phyloP scores from a whole-genome alignment of 257 asterid species.

The Leonotis leonurus region DNA sequence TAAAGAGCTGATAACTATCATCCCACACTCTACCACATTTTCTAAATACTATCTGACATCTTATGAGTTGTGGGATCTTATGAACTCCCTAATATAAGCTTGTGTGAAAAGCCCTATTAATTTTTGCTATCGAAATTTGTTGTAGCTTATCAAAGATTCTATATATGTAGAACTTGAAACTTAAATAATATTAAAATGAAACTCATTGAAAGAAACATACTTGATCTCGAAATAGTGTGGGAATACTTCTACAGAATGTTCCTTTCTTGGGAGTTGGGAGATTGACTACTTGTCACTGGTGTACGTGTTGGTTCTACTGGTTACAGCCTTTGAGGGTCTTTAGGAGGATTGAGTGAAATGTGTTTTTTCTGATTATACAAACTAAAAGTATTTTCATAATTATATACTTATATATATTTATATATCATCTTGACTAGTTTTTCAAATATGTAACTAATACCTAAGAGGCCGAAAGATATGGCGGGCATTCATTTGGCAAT shows the following conservation, averaged over 20 bases:
- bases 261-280: background rate
- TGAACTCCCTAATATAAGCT: too few species aligned
- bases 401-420: background rate
- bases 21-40: too few species aligned
- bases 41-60: too few species aligned
- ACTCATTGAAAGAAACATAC: background rate
- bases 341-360: background rate
- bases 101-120: too few species aligned
- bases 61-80: too few species aligned
- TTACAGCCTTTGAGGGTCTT: background rate
- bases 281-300: background rate
- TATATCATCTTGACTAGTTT: background rate
- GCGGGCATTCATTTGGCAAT: slow-evolving; percentile 9
- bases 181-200: background rate
- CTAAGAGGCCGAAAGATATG: slow-evolving; percentile 13
- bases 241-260: too few species aligned
- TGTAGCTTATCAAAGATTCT: too few species aligned
- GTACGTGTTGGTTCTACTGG: too few species aligned
- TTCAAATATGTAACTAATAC: background rate
- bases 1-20: too few species aligned
- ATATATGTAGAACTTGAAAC: too few species aligned
- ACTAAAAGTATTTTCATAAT: background rate
- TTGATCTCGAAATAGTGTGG: background rate
- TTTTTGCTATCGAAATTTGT: too few species aligned
- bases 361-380: background rate